Evolutionary conservation across 2,329 filamentous ascomycete species (phyloP).

Genomic region (Alternaria novae-zelandiae): DNA sequence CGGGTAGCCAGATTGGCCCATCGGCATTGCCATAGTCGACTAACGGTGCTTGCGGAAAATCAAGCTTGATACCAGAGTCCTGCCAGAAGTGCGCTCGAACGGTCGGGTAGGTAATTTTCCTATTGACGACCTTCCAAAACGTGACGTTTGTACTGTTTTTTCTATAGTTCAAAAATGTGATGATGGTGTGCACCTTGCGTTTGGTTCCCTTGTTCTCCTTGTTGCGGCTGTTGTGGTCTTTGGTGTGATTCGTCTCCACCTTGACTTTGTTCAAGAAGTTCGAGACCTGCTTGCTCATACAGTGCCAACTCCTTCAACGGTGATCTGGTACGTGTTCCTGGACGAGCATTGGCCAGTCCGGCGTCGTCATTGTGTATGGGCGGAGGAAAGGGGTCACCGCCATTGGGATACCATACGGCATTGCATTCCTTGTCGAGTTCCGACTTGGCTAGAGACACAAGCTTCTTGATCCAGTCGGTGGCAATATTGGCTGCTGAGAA

Average conservation of each 20-base stretch:
- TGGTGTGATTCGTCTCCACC: slow-evolving; percentile 51
- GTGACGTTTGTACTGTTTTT: slow-evolving; percentile 41
- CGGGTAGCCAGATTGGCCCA: slow-evolving; percentile 41
- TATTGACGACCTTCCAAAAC: slow-evolving; percentile 22
- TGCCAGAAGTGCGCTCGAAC: slow-evolving; percentile 14
- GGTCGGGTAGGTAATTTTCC: too few species aligned
- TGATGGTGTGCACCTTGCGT: slow-evolving; percentile 49
- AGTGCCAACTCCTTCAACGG: slow-evolving; percentile 30
- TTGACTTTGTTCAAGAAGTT: slow-evolving; percentile 49
- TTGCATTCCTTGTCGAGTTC: slow-evolving; percentile 19
- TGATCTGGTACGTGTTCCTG: slow-evolving; percentile 23
- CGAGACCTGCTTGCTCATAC: slow-evolving; percentile 27
- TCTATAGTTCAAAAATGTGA: slow-evolving; percentile 41
- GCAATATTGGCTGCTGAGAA: slow-evolving; percentile 43
- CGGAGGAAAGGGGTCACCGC: slow-evolving; percentile 31
- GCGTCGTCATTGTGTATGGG: slow-evolving; percentile 20
- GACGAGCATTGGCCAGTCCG: slow-evolving; percentile 19
- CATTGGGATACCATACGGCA: slow-evolving; percentile 37
- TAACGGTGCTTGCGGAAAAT: slow-evolving; percentile 28
- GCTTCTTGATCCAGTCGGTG: slow-evolving; percentile 48
- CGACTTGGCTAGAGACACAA: slow-evolving; percentile 35
- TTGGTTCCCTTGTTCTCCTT: slow-evolving; percentile 35
- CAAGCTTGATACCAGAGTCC: slow-evolving; percentile 30
- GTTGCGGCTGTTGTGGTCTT: slow-evolving; percentile 43
- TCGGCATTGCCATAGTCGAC: slow-evolving; percentile 35